Evolutionary conservation across 176 grass and related monocot genomes (phyloP).

Genomic region (Saccharum spontaneum): DNA sequence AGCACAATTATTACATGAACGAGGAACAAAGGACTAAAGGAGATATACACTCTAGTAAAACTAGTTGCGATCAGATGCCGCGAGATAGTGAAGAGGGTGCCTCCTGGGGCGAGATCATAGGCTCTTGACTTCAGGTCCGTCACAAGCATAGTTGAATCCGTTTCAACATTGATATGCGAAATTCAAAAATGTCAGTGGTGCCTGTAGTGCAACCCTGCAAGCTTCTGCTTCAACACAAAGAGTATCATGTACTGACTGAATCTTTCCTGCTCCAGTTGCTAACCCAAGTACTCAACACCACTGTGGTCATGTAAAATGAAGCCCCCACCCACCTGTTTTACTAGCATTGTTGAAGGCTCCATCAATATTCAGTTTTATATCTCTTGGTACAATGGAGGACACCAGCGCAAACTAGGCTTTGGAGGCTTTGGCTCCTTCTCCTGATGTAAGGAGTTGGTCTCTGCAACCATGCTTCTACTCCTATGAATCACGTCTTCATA

Average conservation of each 20-base stretch:
- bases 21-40: background rate
- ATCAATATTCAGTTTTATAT: no score
- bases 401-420: background rate
- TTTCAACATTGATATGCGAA: background rate
- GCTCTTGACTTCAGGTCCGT: background rate
- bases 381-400: no score
- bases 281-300: background rate
- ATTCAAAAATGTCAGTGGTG: background rate
- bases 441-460: background rate
- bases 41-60: background rate
- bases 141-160: background rate
- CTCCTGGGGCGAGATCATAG: background rate
- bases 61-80: background rate
- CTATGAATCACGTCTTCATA: background rate
- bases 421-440: background rate
- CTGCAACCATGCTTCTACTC: background rate
- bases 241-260: background rate
- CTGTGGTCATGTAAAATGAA: background rate
- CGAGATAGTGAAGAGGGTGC: background rate
- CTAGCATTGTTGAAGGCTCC: background rate
- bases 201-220: background rate
- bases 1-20: background rate
- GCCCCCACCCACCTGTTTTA: background rate
- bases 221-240: background rate
- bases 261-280: background rate